Base-by-base conservation (phyloP, 805 yeast species). In the Candida pseudoglaebosa region DNA sequence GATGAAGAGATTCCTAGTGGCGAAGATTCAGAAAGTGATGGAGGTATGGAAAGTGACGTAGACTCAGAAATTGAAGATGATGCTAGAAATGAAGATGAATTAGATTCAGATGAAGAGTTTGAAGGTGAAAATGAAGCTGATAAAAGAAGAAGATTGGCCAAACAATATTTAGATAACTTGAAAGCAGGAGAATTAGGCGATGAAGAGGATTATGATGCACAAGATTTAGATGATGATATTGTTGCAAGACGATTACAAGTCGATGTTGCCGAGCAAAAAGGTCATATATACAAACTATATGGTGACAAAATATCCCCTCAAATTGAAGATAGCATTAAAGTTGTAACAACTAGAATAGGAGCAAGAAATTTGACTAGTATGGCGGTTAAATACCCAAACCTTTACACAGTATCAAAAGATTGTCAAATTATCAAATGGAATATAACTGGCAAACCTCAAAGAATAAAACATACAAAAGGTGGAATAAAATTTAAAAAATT, bases 191-290 rank as follows among this genome's bases (percentile, higher is more conserved):
- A 62, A 41, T 28, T 56, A 20, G 75, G 67, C 39, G 79, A 74
- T 36, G 46, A 48, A 8, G 54, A 52, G 18, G 61, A 57, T 19
- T 90, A 87, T 52, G 95, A 89, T 66, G 98, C 99, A 7, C 78
- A 80, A 48, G 97, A 93, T 50, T 62, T 91, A 49, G 99, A 91
- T 61, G 76, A 82, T 41, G 98, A 93, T 52, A 82, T 85, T 49
- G 73, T 93, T 36, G 77, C 89, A 4, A 72, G 84, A 24, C 74
- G 99, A 52, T 71, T 93, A 50, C 84, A 80, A 53, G 78, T 78
- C 48, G 98, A 93, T 56, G 95, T 87, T 32, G 95, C 95, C 1
- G 96, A 89, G 59, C 79, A 79, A 41, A 83, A 83, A 55, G 98
- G 99, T 24, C 78, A 78, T 48, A 77, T 90, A 12, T 91, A 84